Base-by-base conservation (phyloP, 2,329 filamentous ascomycete genomes). In the Aspergillus amoenus region DNA sequence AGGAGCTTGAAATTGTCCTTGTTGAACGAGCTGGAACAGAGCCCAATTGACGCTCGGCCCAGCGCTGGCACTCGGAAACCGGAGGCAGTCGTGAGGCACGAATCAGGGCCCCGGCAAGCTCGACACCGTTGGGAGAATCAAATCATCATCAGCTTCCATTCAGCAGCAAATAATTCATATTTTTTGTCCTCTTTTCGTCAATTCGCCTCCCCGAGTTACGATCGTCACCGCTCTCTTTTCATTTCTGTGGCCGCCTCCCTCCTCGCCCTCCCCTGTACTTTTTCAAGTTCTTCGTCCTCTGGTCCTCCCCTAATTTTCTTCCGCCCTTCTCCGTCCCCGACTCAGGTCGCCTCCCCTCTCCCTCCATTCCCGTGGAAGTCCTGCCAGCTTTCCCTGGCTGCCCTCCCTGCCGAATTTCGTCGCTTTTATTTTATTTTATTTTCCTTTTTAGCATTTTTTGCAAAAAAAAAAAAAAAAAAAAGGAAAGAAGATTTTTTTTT, bases 331-430 rank as follows among this genome's bases (percentile, higher is more conserved):
- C 60, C 60, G 51, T 61, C 56, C 27, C 53, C 60, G 27, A 30
- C 27, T 30, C 27, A 9, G 21, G 21, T 21, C 21, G 21, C 24
- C 57, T 61, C 63, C 57, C 60, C 46, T 47, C 58, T 57, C 60
- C 61, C 61, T 65, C 62, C 64, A 64, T 65, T 66, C 62, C 60
- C 63, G 63, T 66, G 61, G 63, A 59, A 59, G 24, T 45, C 58
- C 54, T 56, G 53, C 60, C 52, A 61, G 50, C 18, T 53, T 53
- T 53, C 63, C 62, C 61, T 65, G 62, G 62, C 56, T 53, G 54
- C 55, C 53, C 43, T 56, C 58, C 59, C 44, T 61, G 42, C 50
- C 55, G 56, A 52, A 61, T 57, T 63, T 63, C 54, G 48, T 42
- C 34, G 34, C 13, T 37, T 59, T 57, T 60, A 61, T 61, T 60